A percentile compares a stretch with the other conserved stretches of the same genome.
Evolutionary conservation across 345 rosid genomes (phyloP).

Genomic region (Pugionium dolabratum): DNA sequence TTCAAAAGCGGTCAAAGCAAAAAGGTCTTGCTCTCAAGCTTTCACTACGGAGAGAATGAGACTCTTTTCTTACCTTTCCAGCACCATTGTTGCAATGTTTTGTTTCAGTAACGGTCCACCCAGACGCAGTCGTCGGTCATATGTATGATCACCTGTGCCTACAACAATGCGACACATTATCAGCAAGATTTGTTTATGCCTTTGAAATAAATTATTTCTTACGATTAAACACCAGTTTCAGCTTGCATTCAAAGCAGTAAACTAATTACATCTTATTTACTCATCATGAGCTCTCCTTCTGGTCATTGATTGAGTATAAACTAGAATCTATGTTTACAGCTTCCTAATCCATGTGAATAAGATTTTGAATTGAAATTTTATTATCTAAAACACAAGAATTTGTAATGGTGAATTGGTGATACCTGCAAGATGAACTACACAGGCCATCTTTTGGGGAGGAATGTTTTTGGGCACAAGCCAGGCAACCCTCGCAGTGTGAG

Average conservation of each 20-base stretch:
- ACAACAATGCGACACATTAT: conserved; percentile 36
- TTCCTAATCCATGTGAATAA: background rate
- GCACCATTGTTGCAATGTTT: conserved; percentile 94
- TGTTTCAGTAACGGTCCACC: conserved; percentile 91
- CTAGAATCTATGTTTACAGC: background rate
- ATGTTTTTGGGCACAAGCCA: conserved; percentile 76
- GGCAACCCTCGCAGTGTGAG: conserved; percentile 81
- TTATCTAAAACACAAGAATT: conserved; percentile 3
- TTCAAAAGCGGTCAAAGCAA: conserved; percentile 40
- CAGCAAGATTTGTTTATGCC: background rate
- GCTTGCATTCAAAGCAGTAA: background rate
- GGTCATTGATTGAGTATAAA: background rate
- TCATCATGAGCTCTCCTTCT: background rate
- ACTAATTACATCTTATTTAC: background rate
- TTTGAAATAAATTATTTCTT: background rate
- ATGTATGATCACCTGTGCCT: conserved; percentile 98
- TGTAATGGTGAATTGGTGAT: conserved; percentile 13
- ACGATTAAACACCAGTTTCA: background rate
- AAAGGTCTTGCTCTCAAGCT: conserved; percentile 20
- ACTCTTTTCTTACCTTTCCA: conserved; percentile 64
- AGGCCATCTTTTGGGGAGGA: conserved; percentile 83
- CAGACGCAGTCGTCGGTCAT: conserved; percentile 82
- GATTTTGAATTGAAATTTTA: background rate
- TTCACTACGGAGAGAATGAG: background rate
- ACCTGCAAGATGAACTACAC: conserved; percentile 99